A percentile compares a stretch with the other conserved stretches of the same genome.
Conservation (phyloP, 805 yeast species). For the Grigorovia humatica region DNA sequence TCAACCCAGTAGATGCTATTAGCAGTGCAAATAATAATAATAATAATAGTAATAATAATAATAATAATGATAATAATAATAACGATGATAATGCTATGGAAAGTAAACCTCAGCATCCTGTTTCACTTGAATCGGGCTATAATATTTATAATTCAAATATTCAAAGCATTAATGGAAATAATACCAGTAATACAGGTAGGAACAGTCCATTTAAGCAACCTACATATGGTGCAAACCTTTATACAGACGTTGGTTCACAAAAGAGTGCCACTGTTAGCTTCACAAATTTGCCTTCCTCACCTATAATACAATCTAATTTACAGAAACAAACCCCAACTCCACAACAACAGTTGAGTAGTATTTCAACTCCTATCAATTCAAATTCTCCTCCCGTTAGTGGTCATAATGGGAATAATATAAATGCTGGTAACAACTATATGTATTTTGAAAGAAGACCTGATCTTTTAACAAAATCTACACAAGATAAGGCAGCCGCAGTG, state of each 20-base stretch:
- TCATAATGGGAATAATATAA: neutral
- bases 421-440: conserved; percentile 38
- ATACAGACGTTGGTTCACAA: conserved; percentile 8
- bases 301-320: conserved; percentile 17
- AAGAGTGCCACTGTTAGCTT: conserved; percentile 20
- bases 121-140: neutral
- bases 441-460: conserved; percentile 79
- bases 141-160: neutral
- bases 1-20: neutral
- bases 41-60: conserved; percentile 6
- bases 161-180: neutral
- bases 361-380: neutral
- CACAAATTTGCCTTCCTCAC: conserved; percentile 10
- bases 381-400: neutral
- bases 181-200: conserved; percentile 10
- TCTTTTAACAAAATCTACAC: conserved; percentile 57
- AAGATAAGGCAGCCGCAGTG: conserved; percentile 76
- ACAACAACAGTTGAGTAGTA: neutral
- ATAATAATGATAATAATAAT: neutral
- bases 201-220: conserved; percentile 23
- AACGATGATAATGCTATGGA: conserved; percentile 1
- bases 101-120: conserved; percentile 7
- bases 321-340: conserved; percentile 12
- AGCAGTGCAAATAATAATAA: conserved; percentile 5
- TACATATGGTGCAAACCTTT: conserved; percentile 9